Evolutionary conservation across 306 rosid species (phyloP).

Genomic region (Castanea mollissima): DNA sequence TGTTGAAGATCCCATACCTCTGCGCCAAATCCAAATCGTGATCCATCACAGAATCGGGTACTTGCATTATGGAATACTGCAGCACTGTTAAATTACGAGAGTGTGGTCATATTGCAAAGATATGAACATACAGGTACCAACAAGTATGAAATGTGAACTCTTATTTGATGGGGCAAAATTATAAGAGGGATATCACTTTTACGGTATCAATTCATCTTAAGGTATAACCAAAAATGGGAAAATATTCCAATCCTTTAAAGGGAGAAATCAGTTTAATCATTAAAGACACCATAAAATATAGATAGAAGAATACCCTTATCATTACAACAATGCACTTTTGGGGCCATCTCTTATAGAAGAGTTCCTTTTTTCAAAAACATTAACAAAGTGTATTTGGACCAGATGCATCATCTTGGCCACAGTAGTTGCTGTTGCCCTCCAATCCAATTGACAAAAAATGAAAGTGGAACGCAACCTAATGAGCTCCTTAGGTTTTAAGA

Average conservation of each 20-base stretch:
- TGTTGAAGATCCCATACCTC: conserved; percentile 46
- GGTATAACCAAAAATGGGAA: neutral
- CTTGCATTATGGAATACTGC: conserved; percentile 89
- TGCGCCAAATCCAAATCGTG: conserved; percentile 81
- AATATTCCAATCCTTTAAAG: neutral
- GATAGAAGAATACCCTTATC: too few relatives aligned
- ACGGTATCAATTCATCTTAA: neutral
- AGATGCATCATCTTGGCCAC: neutral
- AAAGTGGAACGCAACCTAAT: too few relatives aligned
- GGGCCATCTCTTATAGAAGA: too few relatives aligned
- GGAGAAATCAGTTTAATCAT: neutral
- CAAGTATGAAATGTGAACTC: neutral
- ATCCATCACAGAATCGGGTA: conserved; percentile 70
- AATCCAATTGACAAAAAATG: too few relatives aligned
- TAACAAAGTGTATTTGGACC: too few relatives aligned
- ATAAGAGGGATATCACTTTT: neutral
- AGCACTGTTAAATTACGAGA: conserved; percentile 46
- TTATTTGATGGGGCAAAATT: neutral
- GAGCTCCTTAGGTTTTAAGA: too few relatives aligned
- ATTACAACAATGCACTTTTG: neutral
- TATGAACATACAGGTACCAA: conserved; percentile 11
- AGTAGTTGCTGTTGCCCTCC: neutral
- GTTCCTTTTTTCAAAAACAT: too few relatives aligned
- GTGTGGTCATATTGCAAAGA: neutral
- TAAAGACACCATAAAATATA: too few relatives aligned